These are phyloP conservation scores for Emericellopsis cladophorae DNA, from an alignment of 2,329 filamentous ascomycete species.

Conservation along the genomic window DNA sequence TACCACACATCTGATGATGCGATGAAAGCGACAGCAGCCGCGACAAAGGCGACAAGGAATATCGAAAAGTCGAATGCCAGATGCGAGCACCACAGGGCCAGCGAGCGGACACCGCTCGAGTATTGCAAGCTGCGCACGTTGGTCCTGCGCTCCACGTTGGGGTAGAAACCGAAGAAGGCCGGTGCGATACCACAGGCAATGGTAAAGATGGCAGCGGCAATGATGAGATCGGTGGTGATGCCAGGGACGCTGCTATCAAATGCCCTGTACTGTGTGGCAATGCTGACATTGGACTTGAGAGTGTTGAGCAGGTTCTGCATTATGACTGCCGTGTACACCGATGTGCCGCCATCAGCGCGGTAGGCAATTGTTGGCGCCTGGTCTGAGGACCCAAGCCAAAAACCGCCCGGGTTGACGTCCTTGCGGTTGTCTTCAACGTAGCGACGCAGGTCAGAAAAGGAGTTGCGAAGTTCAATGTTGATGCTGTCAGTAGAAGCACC, in stretches of 20 bases:
- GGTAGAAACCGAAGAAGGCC: conserved; percentile 73
- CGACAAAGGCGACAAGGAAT: conserved; percentile 50
- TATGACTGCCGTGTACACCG: conserved; percentile 30
- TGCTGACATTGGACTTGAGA: conserved; percentile 31
- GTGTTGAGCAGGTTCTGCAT: conserved; percentile 48
- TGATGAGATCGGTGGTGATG: conserved; percentile 29
- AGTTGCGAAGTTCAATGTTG: conserved; percentile 21
- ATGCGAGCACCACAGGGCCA: conserved; percentile 73
- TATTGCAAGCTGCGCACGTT: conserved; percentile 74
- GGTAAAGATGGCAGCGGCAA: conserved; percentile 51
- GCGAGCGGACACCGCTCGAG: conserved; percentile 68
- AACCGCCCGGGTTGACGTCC: conserved; percentile 61
- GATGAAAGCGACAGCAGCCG: conserved; percentile 56
- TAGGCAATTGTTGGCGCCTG: conserved; percentile 55
- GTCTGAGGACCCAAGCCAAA: conserved; percentile 52
- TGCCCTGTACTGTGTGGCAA: conserved; percentile 40
- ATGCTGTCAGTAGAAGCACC: conserved; percentile 2
- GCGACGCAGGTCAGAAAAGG: conserved; percentile 50
- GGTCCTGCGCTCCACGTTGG: conserved; percentile 61
- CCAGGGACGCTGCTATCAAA: conserved; percentile 47
- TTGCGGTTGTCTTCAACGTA: conserved; percentile 50
- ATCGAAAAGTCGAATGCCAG: conserved; percentile 57
- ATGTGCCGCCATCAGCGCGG: conserved; percentile 41
- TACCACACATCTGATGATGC: conserved; percentile 55
- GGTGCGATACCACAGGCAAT: conserved; percentile 66